Evolutionary conservation across 2,329 filamentous ascomycete genomes (phyloP), one percentile per base, ranked within the genome.

Genomic region (Tolypocladium endophyticum): DNA sequence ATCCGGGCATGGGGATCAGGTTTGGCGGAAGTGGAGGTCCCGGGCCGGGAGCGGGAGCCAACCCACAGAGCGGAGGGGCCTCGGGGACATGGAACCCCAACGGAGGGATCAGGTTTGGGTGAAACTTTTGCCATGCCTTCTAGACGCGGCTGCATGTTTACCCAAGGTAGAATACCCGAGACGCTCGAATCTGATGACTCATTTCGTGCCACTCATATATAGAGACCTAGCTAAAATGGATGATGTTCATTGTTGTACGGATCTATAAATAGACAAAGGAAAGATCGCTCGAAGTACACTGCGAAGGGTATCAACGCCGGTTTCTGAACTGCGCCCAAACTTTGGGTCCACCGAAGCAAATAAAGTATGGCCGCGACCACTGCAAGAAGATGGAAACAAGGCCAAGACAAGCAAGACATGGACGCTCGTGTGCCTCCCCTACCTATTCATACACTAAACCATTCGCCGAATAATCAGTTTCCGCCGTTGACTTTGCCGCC

Each of bases 1-100:
- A 84, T 59, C 90, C 91, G 0, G 86, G 87, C 2, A 87, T 90
- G 79, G 89, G 88, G 0, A 94, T 96, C 67, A 87, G 86, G 60
- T 96, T 96, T 72, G 84, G 83, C 1, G 80, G 76, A 75, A 20
- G 63, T 58, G 58, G 66, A 23, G 47, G 59, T 16, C 23, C 38
- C 1, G 57, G 61, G 50, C 18, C 64, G 60, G 33, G 61, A 23
- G 60, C 64, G 25, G 63, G 70, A 36, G 69, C 65, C n/a, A n/a
- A n/a, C n/a, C n/a, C n/a, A n/a, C 47, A 30, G 47, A 9, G 16
- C 28, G 16, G 47, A 8, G 64, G 63, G 43, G 43, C 66, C 3
- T 68, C 68, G 1, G 78, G 79, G 41, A 81, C 78, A 1, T 88
- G 85, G 85, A 83, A 87, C 64, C 81, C 83, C 1, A 79, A 71